Base-by-base conservation (phyloP, 148 eudicot genomes). In the Arctostaphylos glauca region DNA sequence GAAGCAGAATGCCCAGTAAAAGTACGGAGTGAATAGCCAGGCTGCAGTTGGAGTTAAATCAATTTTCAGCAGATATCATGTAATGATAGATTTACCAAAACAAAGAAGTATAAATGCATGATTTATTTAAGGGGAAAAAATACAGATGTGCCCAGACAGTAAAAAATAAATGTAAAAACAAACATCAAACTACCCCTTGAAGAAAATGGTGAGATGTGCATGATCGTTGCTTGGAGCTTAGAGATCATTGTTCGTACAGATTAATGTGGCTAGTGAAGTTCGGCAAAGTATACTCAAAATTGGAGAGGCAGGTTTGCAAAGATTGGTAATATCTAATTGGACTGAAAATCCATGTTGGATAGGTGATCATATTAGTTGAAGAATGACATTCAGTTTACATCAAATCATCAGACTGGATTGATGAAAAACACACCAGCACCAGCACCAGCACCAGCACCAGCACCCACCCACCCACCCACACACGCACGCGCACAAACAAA, bases 1-100 rank as follows among this genome's bases (percentile, higher is more conserved):
- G 90, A 43, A 12, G 93, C 85, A 76, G 95, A 89, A 86, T 94
- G 98, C 50, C 98, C 98, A 83, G 90, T 90, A 83, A 94, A 94
- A 62, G 88, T 94, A 55, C 94, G 95, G 54, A 92, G 89, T 15
- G 94, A 91, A 84, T 86, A 92, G 76, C 95, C 86, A 80, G 92
- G 91, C 98, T 94, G 92, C 86, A 90, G 79, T 83, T 73, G 15
- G 55, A 80, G 76, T n/a, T 62, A 76, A 66, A 67, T 56, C 55
- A 77, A 66, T 66, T 77, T 83, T 68, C n/a, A 81, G 25, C 72
- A 31, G 47, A 70, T 72, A 48, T 50, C 68, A 50, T 54, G 25
- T 6, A 53, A 52, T 21, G 18, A 44, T 25, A 18, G 18, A 25
- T 23, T 66, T 25, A 31, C 71, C 43, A 1, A 12, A 6, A 1